Evolutionary conservation across 768 basidiomycete species (phyloP), one percentile per base, ranked within the genome.

Genomic region (Trametes villosa): DNA sequence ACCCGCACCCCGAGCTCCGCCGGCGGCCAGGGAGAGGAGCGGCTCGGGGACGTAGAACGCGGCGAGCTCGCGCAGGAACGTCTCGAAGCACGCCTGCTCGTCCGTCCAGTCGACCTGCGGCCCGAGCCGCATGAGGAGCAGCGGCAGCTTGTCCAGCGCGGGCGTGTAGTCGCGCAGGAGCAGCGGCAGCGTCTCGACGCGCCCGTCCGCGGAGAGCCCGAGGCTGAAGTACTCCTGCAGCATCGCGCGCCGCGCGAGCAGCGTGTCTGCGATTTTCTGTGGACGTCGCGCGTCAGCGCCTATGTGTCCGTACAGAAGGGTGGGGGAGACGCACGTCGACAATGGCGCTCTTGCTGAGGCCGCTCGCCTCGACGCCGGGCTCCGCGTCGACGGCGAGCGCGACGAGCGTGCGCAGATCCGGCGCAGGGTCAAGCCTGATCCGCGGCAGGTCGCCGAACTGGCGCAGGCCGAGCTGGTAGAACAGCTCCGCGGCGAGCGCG

Each of bases 91-190:
- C 59, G 86, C 88, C 29, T 78, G 78, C 70, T 99, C 97, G 0
- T 83, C 80, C 20, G 81, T 80, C 97, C 97, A 99, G 68, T 95
- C 80, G 27, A 98, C 94, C 91, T 98, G 89, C n/a, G 94, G 92
- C 0, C 94, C 96, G 7, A 97, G 83, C 41, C 94, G 83, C 87
- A 98, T 90, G 44, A 96, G 79, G 62, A 98, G 92, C 57, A 86
- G 79, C 0, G 97, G 97, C 9, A 98, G 78, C 67, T 94, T 91
- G 67, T 94, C 90, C 4, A 98, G 79, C 70, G 96, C 92, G 1
- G 97, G 97, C 7, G 90, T 90, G 70, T 92, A 98, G 42, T 92
- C 94, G 49, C 85, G 82, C 42, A 98, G 79, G 12, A 99, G 78
- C 47, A 95, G 78, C 0, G 97, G 97, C 13, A 99, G 70, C 57